Evolutionary conservation across 257 asterid species (phyloP).

Genomic region (Nyctanthes arbortristis): DNA sequence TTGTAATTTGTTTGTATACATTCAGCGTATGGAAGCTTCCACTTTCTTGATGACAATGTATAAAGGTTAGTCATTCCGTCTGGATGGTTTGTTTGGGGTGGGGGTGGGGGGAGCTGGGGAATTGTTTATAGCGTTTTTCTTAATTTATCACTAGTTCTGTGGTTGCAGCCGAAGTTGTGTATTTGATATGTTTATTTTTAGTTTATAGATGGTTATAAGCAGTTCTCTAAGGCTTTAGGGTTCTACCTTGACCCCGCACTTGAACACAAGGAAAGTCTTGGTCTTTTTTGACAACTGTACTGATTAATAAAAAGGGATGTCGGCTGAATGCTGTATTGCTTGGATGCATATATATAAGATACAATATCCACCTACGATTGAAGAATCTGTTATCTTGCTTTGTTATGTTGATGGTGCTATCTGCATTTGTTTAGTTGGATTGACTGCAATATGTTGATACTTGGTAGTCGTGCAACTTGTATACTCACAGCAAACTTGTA

Average conservation of each 20-base stretch:
- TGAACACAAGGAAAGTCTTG: not conserved
- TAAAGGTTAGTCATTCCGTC: slow-evolving; percentile 52
- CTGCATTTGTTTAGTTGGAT: not conserved
- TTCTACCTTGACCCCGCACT: not conserved
- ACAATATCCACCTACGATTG: not conserved
- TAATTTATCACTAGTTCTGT: not conserved
- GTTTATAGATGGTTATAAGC: no score
- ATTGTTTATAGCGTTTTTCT: slow-evolving; percentile 1
- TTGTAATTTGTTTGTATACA: not conserved
- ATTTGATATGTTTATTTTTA: no score
- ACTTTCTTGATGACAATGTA: slow-evolving; percentile 17
- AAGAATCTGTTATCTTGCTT: not conserved
- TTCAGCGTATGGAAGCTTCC: not conserved
- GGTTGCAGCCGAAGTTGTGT: not conserved
- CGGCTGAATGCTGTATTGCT: not conserved
- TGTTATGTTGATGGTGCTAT: not conserved
- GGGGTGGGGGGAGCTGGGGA: no score
- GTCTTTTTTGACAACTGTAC: not conserved
- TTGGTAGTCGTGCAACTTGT: not conserved
- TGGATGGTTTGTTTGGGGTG: no score
- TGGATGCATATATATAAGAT: not conserved
- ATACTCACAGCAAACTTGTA: not conserved
- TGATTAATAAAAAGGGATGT: no score
- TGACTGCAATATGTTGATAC: not conserved
- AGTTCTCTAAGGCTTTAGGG: not conserved